Evolutionary conservation across 306 rosid species (phyloP).

Genomic region (Herpetospermum pedunculosum): DNA sequence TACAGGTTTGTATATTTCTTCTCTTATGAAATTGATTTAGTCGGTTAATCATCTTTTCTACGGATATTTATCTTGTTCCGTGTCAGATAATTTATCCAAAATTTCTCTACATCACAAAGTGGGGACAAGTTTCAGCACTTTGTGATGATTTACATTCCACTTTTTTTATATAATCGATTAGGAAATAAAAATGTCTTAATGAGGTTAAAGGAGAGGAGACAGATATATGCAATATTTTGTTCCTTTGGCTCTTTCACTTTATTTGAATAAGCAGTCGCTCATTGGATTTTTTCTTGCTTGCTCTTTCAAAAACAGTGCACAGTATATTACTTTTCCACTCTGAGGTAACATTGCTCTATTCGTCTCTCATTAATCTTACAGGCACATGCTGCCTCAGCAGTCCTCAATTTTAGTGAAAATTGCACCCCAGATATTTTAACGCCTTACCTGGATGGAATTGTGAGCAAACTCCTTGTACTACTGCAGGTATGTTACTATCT

Average conservation of each 20-base stretch:
- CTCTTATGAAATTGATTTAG: background rate
- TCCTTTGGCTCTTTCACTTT: background rate
- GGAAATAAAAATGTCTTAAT: background rate
- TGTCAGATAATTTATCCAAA: background rate
- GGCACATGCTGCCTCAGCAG: slow-evolving; percentile 99
- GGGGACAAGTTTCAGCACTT: too few species aligned
- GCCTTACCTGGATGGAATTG: slow-evolving; percentile 87
- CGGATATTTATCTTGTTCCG: background rate
- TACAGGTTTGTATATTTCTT: slow-evolving; percentile 46
- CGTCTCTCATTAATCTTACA: slow-evolving; percentile 12
- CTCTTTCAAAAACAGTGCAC: background rate
- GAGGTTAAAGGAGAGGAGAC: background rate
- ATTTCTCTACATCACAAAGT: background rate
- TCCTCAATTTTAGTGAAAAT: slow-evolving; percentile 97
- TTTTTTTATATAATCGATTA: background rate
- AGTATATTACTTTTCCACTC: background rate
- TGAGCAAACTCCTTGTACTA: slow-evolving; percentile 84
- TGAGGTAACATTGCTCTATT: background rate
- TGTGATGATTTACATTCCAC: background rate
- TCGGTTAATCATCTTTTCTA: background rate
- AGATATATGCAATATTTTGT: background rate
- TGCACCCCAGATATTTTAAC: slow-evolving; percentile 88
- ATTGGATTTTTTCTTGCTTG: background rate
- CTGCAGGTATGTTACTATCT: slow-evolving; percentile 51
- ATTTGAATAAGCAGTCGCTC: background rate